These are phyloP conservation scores for Aspergillus alliaceus DNA, from an alignment of 2,329 filamentous ascomycete species.

Conservation along the genomic window DNA sequence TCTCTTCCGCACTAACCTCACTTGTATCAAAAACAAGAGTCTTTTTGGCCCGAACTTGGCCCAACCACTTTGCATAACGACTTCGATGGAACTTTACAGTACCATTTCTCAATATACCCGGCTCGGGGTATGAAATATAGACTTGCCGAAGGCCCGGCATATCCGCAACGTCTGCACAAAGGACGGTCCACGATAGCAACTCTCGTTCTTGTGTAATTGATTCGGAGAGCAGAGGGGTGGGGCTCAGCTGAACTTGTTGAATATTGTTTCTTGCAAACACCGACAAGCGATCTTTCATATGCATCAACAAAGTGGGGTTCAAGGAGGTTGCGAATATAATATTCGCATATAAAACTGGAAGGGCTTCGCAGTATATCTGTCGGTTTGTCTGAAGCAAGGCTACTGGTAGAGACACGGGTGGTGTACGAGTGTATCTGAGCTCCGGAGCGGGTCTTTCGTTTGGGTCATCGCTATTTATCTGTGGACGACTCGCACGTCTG, in stretches of 20 bases:
- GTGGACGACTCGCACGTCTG: not conserved
- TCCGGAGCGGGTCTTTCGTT: not conserved
- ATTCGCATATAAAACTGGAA: not conserved
- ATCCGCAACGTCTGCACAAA: conserved; percentile 5
- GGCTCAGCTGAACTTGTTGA: conserved; percentile 5
- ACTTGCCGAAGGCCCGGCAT: not conserved
- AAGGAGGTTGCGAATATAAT: not conserved
- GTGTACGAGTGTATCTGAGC: conserved; percentile 5
- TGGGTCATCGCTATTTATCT: not conserved
- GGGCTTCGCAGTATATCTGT: conserved; percentile 8
- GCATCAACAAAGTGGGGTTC: not conserved
- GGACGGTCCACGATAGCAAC: conserved; percentile 6
- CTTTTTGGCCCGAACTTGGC: not conserved
- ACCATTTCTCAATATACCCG: not conserved
- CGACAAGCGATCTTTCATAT: conserved; percentile 2
- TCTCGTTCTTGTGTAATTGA: not conserved
- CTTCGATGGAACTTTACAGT: not conserved
- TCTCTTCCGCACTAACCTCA: not conserved
- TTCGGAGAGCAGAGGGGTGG: not conserved
- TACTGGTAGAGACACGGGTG: not conserved
- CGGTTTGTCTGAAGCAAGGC: conserved; percentile 3
- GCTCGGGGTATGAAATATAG: not conserved
- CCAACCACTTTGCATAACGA: conserved; percentile 6
- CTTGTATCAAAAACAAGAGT: not conserved
- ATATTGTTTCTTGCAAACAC: conserved; percentile 5